Evolutionary conservation across 352 stramenopile genomes (phyloP).

Genomic region (Phytophthora quininea): DNA sequence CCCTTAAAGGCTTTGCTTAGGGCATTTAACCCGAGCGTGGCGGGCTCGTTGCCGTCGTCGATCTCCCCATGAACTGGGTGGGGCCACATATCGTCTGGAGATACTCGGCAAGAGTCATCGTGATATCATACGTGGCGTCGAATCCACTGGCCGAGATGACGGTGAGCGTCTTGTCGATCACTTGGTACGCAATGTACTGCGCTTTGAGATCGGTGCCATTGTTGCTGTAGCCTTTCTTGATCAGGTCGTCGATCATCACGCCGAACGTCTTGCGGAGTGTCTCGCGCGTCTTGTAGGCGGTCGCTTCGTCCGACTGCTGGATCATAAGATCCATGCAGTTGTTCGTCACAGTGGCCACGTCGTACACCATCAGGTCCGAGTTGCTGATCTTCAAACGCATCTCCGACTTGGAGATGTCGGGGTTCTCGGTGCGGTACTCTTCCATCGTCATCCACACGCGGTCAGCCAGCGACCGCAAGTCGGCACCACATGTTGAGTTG

Average conservation of each 20-base stretch:
- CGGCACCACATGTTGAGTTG: constrained; percentile 28
- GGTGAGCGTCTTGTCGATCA: constrained; percentile 35
- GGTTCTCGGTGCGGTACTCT: constrained; percentile 28
- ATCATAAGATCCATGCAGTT: constrained; percentile 29
- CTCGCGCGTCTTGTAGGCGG: no score
- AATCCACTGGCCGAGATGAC: constrained; percentile 32
- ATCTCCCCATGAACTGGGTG: constrained; percentile 43
- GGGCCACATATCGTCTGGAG: constrained; percentile 52
- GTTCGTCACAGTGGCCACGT: constrained; percentile 38
- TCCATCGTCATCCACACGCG: constrained; percentile 30
- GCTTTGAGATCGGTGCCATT: constrained; percentile 27
- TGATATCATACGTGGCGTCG: constrained; percentile 39
- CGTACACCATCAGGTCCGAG: constrained; percentile 40
- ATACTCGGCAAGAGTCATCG: constrained; percentile 36
- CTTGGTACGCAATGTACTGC: constrained; percentile 30
- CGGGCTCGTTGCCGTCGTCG: constrained; percentile 31
- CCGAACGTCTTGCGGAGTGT: no score
- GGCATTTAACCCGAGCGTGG: constrained; percentile 32
- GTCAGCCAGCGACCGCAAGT: constrained; percentile 38
- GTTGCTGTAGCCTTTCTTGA: constrained; percentile 21
- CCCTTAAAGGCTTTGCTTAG: constrained; percentile 37
- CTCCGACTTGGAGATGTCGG: constrained; percentile 20
- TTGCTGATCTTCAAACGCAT: constrained; percentile 39
- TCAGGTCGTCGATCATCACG: constrained; percentile 43
- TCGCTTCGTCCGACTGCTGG: constrained; percentile 3